These are phyloP conservation scores for Sindora glabra DNA, from an alignment of 306 rosid genomes.

Conservation along the genomic window DNA sequence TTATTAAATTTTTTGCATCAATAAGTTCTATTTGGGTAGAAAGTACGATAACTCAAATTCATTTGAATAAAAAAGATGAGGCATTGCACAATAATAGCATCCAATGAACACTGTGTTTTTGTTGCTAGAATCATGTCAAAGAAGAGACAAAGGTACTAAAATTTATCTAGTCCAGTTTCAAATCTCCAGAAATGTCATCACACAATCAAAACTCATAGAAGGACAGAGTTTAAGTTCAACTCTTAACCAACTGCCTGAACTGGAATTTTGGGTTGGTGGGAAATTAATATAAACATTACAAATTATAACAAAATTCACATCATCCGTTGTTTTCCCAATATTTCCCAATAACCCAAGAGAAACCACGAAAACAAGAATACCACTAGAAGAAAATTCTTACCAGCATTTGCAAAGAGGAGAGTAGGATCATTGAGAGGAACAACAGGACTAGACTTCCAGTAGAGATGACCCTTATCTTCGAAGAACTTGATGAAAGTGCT, in stretches of 20 bases:
- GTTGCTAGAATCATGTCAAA: no score
- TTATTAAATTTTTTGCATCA: no score
- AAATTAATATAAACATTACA: not conserved
- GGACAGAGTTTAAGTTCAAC: not conserved
- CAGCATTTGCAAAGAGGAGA: conserved; percentile 86
- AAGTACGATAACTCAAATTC: no score
- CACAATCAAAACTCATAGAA: not conserved
- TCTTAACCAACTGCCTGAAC: not conserved
- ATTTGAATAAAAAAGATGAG: no score
- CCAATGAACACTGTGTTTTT: no score
- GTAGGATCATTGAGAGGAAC: conserved; percentile 90
- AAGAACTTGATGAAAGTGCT: conserved; percentile 40
- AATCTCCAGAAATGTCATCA: no score
- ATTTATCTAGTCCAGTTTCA: no score
- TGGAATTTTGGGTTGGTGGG: not conserved
- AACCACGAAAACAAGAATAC: not conserved
- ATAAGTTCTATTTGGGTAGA: no score
- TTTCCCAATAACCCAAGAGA: no score
- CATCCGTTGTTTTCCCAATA: not conserved
- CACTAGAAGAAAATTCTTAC: conserved; percentile 20
- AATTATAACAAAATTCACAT: not conserved
- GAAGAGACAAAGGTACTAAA: no score
- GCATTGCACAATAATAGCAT: no score
- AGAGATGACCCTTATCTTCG: conserved; percentile 43
- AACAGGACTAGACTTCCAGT: conserved; percentile 76